These are phyloP conservation scores for Ceratobasidium sp. DNA, from an alignment of 1,284 basidiomycete genomes.

Conservation along the genomic window DNA sequence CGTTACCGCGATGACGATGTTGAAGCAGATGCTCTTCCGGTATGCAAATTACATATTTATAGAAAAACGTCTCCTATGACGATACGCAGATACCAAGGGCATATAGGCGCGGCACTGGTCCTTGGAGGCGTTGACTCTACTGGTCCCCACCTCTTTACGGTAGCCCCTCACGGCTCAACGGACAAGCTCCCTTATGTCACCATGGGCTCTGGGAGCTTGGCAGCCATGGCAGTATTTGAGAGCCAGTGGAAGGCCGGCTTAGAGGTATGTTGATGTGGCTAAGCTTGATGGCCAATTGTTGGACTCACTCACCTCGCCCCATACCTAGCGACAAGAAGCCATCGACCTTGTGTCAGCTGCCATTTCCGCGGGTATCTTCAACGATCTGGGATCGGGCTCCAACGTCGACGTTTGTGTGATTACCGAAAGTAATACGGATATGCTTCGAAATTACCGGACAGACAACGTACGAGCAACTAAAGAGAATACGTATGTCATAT, in stretches of 20 bases:
- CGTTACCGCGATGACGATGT: conserved; percentile 98
- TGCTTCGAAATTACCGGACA: conserved; percentile 88
- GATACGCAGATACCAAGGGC: conserved; percentile 82
- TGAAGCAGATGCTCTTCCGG: conserved; percentile 87
- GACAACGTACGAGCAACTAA: conserved; percentile 86
- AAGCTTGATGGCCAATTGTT: not conserved
- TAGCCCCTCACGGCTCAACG: conserved; percentile 96
- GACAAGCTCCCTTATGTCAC: conserved; percentile 99
- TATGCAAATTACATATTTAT: conserved; percentile 48
- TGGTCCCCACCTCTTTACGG: conserved; percentile 94
- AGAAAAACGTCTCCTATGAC: not conserved
- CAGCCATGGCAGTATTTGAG: conserved; percentile 99
- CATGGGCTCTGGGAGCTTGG: conserved; percentile 95
- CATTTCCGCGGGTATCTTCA: conserved; percentile 96
- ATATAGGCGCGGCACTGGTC: conserved; percentile 94
- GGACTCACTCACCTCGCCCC: not conserved
- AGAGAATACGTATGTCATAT: conserved; percentile 58
- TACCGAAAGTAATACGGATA: conserved; percentile 81
- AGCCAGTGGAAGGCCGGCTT: conserved; percentile 84
- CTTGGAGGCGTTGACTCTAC: conserved; percentile 95
- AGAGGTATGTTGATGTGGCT: conserved; percentile 60
- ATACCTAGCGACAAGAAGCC: conserved; percentile 74
- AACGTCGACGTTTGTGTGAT: conserved; percentile 98
- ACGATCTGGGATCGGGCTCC: conserved; percentile 96
- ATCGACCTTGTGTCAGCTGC: conserved; percentile 85